A percentile compares a stretch with the other conserved stretches of the same genome.
These are phyloP conservation scores for Colletotrichum zoysiae DNA, from an alignment of 2,329 filamentous ascomycete species.

Conservation along the genomic window DNA sequence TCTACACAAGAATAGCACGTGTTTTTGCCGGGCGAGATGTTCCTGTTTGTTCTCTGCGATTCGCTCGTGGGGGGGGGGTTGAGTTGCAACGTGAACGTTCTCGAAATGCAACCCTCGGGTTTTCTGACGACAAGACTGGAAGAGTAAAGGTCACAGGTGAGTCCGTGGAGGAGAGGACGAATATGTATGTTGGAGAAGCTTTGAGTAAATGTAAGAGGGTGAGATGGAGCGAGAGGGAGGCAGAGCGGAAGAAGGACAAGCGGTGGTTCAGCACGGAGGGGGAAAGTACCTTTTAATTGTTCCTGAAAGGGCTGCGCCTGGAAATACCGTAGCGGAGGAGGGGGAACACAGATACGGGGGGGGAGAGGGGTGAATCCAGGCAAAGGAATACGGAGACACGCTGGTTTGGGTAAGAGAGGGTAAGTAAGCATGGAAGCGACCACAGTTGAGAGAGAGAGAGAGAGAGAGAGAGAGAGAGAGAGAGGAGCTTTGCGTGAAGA, in stretches of 20 bases:
- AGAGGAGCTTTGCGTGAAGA: constrained; percentile 3
- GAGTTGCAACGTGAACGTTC: background rate
- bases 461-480: constrained; percentile 1
- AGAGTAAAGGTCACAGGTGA: background rate
- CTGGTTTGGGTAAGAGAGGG: background rate
- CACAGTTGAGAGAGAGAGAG: background rate
- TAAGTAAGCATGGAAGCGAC: background rate
- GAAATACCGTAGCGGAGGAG: constrained; percentile 24
- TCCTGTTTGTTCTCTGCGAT: background rate
- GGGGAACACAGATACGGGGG: background rate
- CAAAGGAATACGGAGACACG: constrained; percentile 9
- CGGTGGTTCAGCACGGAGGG: background rate
- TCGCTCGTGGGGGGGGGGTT: background rate
- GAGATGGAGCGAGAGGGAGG: background rate
- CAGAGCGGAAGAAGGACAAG: background rate
- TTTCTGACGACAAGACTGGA: background rate
- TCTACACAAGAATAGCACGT: constrained; percentile 19
- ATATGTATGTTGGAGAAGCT: background rate
- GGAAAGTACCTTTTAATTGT: constrained; percentile 38
- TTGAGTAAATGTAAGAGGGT: background rate
- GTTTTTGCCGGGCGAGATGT: background rate
- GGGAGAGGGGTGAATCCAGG: constrained; percentile 7
- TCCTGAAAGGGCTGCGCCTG: constrained; percentile 30
- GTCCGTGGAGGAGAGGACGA: background rate
- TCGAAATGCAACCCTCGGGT: background rate